A percentile compares a stretch with the other conserved stretches of the same genome.
phyloP scores from a whole-genome alignment of 805 yeast genomes.

The Lipomyces chichibuensis region DNA sequence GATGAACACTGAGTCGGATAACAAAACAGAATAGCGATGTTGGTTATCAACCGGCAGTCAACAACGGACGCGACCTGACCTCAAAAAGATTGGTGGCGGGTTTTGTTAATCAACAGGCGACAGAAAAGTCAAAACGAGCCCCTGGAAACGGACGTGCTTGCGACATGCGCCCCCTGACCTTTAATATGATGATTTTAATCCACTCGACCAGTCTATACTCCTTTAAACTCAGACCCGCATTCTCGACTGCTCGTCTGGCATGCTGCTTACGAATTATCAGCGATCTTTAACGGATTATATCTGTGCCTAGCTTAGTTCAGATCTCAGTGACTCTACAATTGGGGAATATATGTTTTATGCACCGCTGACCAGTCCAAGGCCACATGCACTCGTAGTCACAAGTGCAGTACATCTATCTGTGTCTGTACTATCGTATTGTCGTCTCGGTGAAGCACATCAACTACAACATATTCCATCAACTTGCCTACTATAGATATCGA shows the following conservation, averaged over 20 bases:
- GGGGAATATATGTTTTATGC: too few species aligned
- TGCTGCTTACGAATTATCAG: neutral
- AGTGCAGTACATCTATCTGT: neutral
- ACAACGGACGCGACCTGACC: neutral
- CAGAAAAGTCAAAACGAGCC: constrained; percentile 5
- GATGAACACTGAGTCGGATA: neutral
- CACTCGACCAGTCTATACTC: neutral
- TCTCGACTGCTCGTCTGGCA: neutral
- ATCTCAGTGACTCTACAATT: too few species aligned
- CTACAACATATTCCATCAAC: neutral
- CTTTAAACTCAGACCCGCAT: neutral
- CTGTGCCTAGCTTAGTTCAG: neutral
- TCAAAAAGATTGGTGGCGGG: too few species aligned
- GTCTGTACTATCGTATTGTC: neutral
- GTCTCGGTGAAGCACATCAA: neutral
- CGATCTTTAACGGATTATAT: neutral
- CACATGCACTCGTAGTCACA: neutral
- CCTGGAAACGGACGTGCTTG: constrained; percentile 2
- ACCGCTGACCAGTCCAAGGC: too few species aligned
- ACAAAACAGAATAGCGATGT: neutral
- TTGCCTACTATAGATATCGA: neutral
- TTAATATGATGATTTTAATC: neutral
- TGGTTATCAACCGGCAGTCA: too few species aligned
- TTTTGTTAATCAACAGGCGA: neutral
- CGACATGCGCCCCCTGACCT: neutral